phyloP scores from a whole-genome alignment of 495 filamentous ascomycete genomes.

The Friedmanniomyces simplex region DNA sequence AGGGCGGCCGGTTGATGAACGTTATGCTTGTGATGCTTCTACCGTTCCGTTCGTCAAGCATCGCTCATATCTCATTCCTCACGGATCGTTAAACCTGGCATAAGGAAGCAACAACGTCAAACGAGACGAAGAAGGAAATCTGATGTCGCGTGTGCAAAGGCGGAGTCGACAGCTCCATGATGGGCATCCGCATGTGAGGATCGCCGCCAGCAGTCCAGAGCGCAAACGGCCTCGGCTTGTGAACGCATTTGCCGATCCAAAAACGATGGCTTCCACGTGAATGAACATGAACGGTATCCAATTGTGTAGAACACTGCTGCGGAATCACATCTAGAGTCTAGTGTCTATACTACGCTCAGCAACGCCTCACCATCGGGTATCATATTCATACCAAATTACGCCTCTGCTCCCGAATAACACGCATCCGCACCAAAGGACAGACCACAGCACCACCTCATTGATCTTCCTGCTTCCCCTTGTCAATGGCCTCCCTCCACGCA shows the following conservation, averaged over 20 bases:
- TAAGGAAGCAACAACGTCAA: neutral
- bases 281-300: neutral
- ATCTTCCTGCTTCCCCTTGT: slow-evolving; percentile 19
- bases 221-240: neutral
- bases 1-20: neutral
- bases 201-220: neutral
- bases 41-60: neutral
- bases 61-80: neutral
- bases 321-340: neutral
- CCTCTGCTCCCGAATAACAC: neutral
- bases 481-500: slow-evolving; percentile 43
- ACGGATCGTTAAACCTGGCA: no score
- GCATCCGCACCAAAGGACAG: neutral
- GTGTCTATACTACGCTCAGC: neutral
- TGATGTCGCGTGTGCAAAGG: neutral
- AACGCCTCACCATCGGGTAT: neutral
- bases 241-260: no score
- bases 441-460: neutral
- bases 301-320: neutral
- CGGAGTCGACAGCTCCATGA: neutral
- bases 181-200: neutral
- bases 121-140: neutral
- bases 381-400: neutral
- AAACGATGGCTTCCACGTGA: neutral
- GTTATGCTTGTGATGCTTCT: neutral